Conservation (phyloP, 2,329 filamentous ascomycete genomes). For the Aspergillus puulaauensis region DNA sequence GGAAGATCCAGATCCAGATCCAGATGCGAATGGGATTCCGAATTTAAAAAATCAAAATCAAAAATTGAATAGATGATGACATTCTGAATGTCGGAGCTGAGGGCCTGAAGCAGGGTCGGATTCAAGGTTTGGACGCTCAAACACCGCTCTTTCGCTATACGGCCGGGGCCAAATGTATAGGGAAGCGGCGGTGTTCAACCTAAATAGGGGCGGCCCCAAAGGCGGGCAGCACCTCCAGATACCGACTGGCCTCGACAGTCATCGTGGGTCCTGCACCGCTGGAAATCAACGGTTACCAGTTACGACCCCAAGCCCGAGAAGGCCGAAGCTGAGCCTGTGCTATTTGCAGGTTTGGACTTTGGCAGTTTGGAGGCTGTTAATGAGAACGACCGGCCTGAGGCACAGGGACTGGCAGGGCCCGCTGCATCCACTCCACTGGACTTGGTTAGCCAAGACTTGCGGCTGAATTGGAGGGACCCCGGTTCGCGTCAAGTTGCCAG, state of each 20-base stretch:
- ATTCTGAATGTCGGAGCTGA: constrained; percentile 4
- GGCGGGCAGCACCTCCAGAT: too few species aligned
- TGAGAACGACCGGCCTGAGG: not conserved
- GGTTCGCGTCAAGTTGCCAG: not conserved
- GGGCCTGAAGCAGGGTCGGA: not conserved
- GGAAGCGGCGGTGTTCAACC: constrained; percentile 3
- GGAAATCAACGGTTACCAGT: not conserved
- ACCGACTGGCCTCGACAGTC: too few species aligned
- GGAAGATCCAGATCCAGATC: not conserved
- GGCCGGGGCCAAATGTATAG: not conserved
- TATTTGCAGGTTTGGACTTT: too few species aligned
- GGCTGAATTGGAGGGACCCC: not conserved
- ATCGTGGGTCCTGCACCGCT: not conserved
- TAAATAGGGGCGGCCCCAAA: not conserved
- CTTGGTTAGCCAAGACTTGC: not conserved
- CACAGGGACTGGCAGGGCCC: too few species aligned
- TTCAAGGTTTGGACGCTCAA: not conserved
- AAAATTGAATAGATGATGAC: not conserved
- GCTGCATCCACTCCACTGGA: not conserved
- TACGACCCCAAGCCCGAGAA: too few species aligned
- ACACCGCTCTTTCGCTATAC: constrained; percentile 3
- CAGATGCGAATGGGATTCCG: not conserved
- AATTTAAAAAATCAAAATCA: not conserved
- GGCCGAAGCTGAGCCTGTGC: too few species aligned
- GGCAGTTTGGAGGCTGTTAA: not conserved